A percentile compares a stretch with the other conserved stretches of the same genome.
phyloP scores from a whole-genome alignment of 192 early-diverging fungal species.

The Coemansia sp. region DNA sequence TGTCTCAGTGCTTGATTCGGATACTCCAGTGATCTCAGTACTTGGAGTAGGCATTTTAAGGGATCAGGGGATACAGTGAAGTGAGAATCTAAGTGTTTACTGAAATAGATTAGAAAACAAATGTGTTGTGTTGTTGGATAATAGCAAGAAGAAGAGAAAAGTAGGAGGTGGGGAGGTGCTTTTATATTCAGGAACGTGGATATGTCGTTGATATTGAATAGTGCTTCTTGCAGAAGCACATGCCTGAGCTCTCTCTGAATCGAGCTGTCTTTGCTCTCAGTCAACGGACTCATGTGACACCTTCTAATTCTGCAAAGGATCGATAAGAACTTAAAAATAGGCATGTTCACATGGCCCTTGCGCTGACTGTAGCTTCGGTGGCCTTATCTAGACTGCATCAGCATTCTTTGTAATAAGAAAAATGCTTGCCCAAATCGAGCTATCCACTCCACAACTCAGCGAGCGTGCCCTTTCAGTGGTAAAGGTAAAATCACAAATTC shows the following conservation, averaged over 20 bases:
- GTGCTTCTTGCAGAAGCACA: background rate
- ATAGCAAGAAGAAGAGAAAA: background rate
- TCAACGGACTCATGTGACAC: background rate
- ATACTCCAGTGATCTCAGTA: background rate
- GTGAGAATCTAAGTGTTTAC: too few species aligned
- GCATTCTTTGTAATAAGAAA: background rate
- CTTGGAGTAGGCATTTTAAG: background rate
- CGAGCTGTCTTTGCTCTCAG: background rate
- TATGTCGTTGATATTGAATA: background rate
- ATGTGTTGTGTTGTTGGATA: background rate
- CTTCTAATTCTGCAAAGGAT: background rate
- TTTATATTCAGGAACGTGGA: background rate
- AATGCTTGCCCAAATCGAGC: background rate
- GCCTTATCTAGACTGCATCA: conserved; percentile 5
- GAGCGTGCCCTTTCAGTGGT: background rate
- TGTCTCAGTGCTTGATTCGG: background rate
- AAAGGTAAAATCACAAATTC: background rate
- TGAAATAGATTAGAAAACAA: background rate
- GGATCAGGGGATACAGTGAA: too few species aligned
- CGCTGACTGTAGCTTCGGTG: background rate
- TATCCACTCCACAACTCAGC: background rate
- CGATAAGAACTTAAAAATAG: background rate
- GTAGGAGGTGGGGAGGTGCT: background rate
- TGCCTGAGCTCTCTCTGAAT: background rate
- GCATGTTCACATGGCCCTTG: background rate